Evolutionary conservation across 768 basidiomycete genomes (phyloP).

Genomic region (Lenzites betulinus): DNA sequence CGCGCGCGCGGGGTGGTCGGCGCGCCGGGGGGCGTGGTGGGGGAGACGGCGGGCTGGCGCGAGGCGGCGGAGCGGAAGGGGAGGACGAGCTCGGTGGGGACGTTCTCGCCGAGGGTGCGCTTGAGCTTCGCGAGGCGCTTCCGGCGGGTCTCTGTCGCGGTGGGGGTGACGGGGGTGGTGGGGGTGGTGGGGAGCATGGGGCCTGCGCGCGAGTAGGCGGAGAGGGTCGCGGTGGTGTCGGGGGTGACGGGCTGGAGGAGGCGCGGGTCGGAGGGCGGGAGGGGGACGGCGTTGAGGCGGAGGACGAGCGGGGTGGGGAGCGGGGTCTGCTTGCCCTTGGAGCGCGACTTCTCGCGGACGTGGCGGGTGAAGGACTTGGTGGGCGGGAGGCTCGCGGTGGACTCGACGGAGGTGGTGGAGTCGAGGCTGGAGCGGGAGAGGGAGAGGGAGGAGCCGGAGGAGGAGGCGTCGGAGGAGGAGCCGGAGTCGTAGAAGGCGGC

Average conservation of each 20-base stretch:
- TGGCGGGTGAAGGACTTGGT: constrained; percentile 21
- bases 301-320: constrained; percentile 36
- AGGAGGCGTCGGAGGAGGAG: constrained; percentile 22
- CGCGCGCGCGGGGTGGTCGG: background rate
- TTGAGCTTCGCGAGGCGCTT: constrained; percentile 59
- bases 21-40: background rate
- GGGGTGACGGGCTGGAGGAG: constrained; percentile 40
- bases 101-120: constrained; percentile 58
- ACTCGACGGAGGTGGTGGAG: constrained; percentile 13
- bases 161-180: constrained; percentile 29
- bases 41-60: background rate
- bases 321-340: constrained; percentile 13
- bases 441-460: constrained; percentile 28
- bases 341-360: constrained; percentile 16
- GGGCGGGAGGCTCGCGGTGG: constrained; percentile 11
- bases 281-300: constrained; percentile 32
- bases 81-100: constrained; percentile 57
- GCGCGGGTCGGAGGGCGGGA: constrained; percentile 31
- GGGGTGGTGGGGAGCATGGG: constrained; percentile 20
- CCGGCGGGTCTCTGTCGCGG: constrained; percentile 40
- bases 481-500: constrained; percentile 18
- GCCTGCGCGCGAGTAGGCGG: background rate
- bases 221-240: constrained; percentile 19
- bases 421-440: constrained; percentile 28
- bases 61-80: constrained; percentile 23